A percentile compares a stretch with the other conserved stretches of the same genome.
Conservation (phyloP, 129 eudicot species). For the Flaveria ramosissima region DNA sequence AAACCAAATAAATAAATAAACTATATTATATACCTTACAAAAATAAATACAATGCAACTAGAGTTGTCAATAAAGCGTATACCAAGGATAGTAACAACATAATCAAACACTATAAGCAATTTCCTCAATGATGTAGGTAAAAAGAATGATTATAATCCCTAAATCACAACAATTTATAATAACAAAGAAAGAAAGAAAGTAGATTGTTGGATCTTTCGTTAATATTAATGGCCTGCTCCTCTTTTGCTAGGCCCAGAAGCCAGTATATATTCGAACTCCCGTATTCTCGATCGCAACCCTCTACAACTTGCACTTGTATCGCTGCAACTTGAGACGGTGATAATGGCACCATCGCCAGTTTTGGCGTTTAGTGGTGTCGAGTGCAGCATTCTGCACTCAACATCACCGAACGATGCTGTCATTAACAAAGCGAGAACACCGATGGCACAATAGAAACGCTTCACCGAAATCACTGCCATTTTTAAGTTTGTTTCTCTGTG, state of each 20-base stretch:
- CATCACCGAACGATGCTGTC: neutral
- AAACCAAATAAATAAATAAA: neutral
- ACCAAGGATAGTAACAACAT: neutral
- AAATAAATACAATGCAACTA: neutral
- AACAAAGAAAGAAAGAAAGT: neutral
- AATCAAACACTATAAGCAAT: neutral
- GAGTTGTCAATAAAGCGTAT: neutral
- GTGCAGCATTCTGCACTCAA: neutral
- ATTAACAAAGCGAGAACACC: neutral
- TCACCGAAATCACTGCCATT: neutral
- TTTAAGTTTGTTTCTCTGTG: neutral
- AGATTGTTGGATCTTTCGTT: neutral
- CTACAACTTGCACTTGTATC: neutral
- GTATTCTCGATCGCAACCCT: neutral
- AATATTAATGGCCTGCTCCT: neutral
- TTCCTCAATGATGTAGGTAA: neutral
- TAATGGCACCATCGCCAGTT: neutral
- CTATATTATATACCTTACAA: neutral
- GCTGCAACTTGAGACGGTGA: neutral
- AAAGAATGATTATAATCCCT: neutral
- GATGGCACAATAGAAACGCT: neutral
- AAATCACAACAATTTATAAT: neutral
- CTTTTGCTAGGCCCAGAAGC: slow-evolving; percentile 5
- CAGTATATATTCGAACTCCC: neutral
- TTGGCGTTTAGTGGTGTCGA: neutral